Conservation (phyloP, 2,329 filamentous ascomycete species). For the Bisporella sp. region DNA sequence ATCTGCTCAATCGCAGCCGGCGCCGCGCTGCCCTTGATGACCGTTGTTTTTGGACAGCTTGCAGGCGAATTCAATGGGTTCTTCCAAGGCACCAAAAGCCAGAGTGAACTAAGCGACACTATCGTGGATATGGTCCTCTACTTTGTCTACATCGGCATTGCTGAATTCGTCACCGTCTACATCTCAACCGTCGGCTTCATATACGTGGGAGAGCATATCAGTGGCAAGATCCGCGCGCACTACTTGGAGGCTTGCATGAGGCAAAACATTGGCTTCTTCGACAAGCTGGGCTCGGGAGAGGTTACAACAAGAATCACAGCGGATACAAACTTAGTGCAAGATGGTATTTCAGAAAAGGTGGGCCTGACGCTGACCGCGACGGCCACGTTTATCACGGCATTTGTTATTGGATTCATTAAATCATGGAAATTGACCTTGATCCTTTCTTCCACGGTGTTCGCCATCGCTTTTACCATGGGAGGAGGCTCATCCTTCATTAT, state of each 20-base stretch:
- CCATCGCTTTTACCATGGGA: slow-evolving; percentile 73
- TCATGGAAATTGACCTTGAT: slow-evolving; percentile 94
- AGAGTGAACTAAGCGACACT: slow-evolving; percentile 50
- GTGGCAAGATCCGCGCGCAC: slow-evolving; percentile 69
- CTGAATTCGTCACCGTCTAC: slow-evolving; percentile 71
- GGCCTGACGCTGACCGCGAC: slow-evolving; percentile 68
- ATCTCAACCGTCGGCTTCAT: slow-evolving; percentile 84
- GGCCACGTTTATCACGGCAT: slow-evolving; percentile 80
- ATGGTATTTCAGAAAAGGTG: slow-evolving; percentile 88
- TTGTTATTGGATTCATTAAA: slow-evolving; percentile 83
- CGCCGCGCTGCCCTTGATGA: slow-evolving; percentile 48
- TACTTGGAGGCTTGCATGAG: slow-evolving; percentile 80
- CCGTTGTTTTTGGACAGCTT: slow-evolving; percentile 68
- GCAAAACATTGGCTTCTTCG: slow-evolving; percentile 90
- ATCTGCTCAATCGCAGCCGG: slow-evolving; percentile 51
- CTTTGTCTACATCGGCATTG: slow-evolving; percentile 79
- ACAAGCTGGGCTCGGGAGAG: slow-evolving; percentile 87
- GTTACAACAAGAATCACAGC: slow-evolving; percentile 92
- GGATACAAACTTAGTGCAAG: slow-evolving; percentile 89
- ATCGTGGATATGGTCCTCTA: slow-evolving; percentile 65
- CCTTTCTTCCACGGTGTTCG: slow-evolving; percentile 71
- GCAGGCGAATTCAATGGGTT: slow-evolving; percentile 60
- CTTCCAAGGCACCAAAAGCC: slow-evolving; percentile 43
- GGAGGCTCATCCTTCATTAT: slow-evolving; percentile 67
- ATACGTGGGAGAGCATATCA: slow-evolving; percentile 74